Evolutionary conservation across 2,329 filamentous ascomycete genomes (phyloP), one percentile per base, ranked within the genome.

Genomic region (Aureobasidium sp.): DNA sequence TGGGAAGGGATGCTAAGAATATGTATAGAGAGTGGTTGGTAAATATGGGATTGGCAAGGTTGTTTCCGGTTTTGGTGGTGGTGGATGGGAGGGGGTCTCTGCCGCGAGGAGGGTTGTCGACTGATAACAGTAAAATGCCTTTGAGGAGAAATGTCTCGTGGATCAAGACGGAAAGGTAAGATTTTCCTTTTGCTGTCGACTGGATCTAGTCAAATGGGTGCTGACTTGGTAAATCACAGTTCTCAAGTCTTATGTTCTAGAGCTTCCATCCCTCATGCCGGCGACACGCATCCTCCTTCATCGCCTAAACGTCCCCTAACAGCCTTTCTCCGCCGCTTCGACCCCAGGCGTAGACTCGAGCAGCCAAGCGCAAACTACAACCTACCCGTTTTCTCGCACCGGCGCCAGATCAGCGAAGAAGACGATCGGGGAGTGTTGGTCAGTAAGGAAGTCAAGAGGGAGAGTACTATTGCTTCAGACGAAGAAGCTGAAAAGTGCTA

Each of bases 1-100:
- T 52, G 47, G 57, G 57, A 0, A 45, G 13, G 30, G 86, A 89
- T 67, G 85, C 85, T 0, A 73, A 76, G 4, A 73, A 75, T 29
- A 80, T 83, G 71, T 87, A 86, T 68, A 52, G 30, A 30, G 47
- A 60, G 42, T 59, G 55, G 55, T n/a, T 59, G 21, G 34, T 59
- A 2, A 59, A 59, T 16, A 4, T 49, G 4, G 55, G 55, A 1
- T 16, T 49, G 16, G 44, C 34, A 3, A 39, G 44, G 3, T 30
- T 47, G 15, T 59, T 49, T 10, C 44, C 55, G 2, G 44, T 45
- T 15, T 25, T 59, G 25, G 15, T 15, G 32, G 8, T 5, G 25
- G 8, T 5, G 25, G 37, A 30, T 4, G 27, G 42, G 1, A 1
- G 27, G 4, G 21, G 2, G 9, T 21, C 21, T 7, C 49, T 44